Base-by-base conservation (phyloP, 2,329 filamentous ascomycete species). In the Colletotrichum paranaense region DNA sequence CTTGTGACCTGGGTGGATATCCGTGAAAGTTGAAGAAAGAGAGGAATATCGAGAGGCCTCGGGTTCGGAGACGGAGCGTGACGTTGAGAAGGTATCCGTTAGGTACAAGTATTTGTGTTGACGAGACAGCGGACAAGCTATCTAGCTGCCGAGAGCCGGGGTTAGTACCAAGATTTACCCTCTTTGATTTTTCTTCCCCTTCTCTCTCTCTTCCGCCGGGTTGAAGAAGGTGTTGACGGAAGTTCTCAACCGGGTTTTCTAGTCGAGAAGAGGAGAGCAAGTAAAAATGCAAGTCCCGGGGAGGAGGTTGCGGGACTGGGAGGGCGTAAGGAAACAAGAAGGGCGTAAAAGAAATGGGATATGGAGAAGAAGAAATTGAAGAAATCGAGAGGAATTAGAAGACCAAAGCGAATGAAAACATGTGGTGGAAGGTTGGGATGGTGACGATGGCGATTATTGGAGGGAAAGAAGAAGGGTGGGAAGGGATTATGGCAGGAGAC, bases 371-470 rank as follows among this genome's bases (percentile, higher is more conserved):
- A n/a, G 9, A 53, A 16, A 53, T 49, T 22, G n/a, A 22, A 49
- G 42, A 49, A 24, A 32, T 16, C 35, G 14, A 30, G 28, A 62
- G 42, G 42, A 49, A 49, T n/a, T 9, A 49, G 42, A 52, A 28
- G 53, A 56, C 53, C 55, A 32, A 49, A 19, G 42, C 42, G 42
- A 42, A 19, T 57, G 42, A 52, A 56, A 63, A 8, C 24, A 56
- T 57, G 26, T 46, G 58, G n/a, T 68, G 53, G 35, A 63, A 55
- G 66, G 58, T 35, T 42, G 66, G 26, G 59, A 62, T 59, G 53
- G 69, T 69, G 69, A 68, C 59, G 59, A 64, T 68, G 66, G 46
- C 38, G 66, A 72, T 59, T 59, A 60, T 59, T 67, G 68, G 68
- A 46, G 56, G 55, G 65, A 62, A 55, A 19, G 28, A 46, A 24